These are phyloP conservation scores for Diaporthe citri DNA, from an alignment of 2,329 filamentous ascomycete species.

Conservation along the genomic window DNA sequence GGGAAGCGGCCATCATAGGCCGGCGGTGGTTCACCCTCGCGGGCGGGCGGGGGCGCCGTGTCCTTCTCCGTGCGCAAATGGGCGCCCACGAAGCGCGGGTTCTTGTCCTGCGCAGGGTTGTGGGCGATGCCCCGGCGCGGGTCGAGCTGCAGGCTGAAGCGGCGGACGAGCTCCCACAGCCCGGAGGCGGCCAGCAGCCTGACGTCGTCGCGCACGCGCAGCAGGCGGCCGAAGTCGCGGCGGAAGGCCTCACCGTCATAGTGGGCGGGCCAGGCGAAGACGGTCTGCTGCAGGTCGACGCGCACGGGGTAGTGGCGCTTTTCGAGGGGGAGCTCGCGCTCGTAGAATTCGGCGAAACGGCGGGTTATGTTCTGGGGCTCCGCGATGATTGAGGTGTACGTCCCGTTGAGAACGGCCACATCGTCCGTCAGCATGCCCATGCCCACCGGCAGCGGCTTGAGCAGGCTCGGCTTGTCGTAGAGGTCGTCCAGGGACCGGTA, in stretches of 20 bases:
- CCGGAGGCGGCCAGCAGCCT: conserved; percentile 51
- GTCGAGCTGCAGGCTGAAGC: conserved; percentile 45
- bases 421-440: conserved; percentile 43
- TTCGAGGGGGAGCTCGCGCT: conserved; percentile 45
- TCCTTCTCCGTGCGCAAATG: conserved; percentile 54
- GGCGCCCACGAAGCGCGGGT: conserved; percentile 48
- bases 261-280: conserved; percentile 49
- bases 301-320: conserved; percentile 50
- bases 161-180: conserved; percentile 50
- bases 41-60: conserved; percentile 28
- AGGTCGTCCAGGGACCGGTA: conserved; percentile 52
- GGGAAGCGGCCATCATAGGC: conserved; percentile 42
- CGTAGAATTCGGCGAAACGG: conserved; percentile 46
- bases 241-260: conserved; percentile 47
- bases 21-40: conserved; percentile 3
- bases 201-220: conserved; percentile 52
- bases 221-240: conserved; percentile 53
- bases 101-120: conserved; percentile 32
- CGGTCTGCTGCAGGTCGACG: conserved; percentile 48
- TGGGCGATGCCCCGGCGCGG: conserved; percentile 44
- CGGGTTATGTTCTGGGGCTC: conserved; percentile 41
- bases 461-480: conserved; percentile 49
- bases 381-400: conserved; percentile 45
- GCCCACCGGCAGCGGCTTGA: conserved; percentile 44
- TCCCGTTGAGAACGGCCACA: conserved; percentile 38